A percentile compares a stretch with the other conserved stretches of the same genome.
phyloP scores from a whole-genome alignment of 2,329 filamentous ascomycete species.

The Talaromyces sp. region DNA sequence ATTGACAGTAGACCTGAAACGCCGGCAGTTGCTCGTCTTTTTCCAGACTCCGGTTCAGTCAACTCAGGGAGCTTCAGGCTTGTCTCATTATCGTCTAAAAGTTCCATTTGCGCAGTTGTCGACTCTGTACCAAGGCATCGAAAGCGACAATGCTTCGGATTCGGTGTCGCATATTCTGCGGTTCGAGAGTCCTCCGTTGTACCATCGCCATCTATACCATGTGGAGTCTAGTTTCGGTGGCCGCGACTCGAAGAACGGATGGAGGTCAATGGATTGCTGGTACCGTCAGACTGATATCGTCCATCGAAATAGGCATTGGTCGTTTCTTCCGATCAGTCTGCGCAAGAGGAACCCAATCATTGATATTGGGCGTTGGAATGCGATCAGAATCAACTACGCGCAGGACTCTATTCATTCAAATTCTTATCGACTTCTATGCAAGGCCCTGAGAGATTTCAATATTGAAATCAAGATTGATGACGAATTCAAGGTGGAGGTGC shows the following conservation, averaged over 20 bases:
- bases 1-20: slow-evolving; percentile 43
- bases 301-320: slow-evolving; percentile 34
- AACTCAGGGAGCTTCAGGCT: not conserved
- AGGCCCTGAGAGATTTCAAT: slow-evolving; percentile 69
- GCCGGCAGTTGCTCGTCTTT: slow-evolving; percentile 45
- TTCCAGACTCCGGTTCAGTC: slow-evolving; percentile 37
- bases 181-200: slow-evolving; percentile 45
- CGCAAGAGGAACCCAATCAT: slow-evolving; percentile 53
- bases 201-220: slow-evolving; percentile 40
- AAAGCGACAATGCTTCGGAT: slow-evolving; percentile 21
- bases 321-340: slow-evolving; percentile 42
- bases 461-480: slow-evolving; percentile 46
- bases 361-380: slow-evolving; percentile 65
- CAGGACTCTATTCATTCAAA: slow-evolving; percentile 26
- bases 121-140: slow-evolving; percentile 33
- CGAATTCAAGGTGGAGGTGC: slow-evolving; percentile 57
- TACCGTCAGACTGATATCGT: slow-evolving; percentile 63
- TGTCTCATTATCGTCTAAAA: slow-evolving; percentile 39
- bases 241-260: slow-evolving; percentile 39
- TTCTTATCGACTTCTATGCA: slow-evolving; percentile 46
- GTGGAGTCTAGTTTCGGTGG: slow-evolving; percentile 40
- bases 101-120: slow-evolving; percentile 46
- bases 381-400: slow-evolving; percentile 53
- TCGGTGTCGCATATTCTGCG: slow-evolving; percentile 36
- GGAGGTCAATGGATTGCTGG: slow-evolving; percentile 59